These are phyloP conservation scores for Eutrema yunnanense DNA, from an alignment of 345 rosid species.

Conservation along the genomic window DNA sequence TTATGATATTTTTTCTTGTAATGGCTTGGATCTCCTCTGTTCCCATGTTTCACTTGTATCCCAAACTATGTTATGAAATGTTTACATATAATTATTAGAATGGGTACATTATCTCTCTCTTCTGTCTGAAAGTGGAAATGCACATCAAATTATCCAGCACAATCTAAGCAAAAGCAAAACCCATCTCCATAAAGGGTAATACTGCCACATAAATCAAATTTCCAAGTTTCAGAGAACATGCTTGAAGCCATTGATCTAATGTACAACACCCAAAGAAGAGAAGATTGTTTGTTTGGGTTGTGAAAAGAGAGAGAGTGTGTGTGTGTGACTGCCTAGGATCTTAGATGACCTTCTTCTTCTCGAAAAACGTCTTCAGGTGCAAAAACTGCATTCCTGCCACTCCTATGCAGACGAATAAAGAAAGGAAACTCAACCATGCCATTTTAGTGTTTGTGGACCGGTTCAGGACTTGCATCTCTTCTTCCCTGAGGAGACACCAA, in stretches of 20 bases:
- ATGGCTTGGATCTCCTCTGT: background rate
- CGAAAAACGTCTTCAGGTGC: constrained; percentile 90
- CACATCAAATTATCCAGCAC: background rate
- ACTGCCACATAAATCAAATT: background rate
- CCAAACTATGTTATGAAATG: background rate
- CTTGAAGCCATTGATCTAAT: constrained; percentile 9
- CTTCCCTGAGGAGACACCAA: constrained; percentile 52
- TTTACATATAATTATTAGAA: background rate
- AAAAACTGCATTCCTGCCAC: constrained; percentile 83
- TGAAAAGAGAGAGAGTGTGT: background rate
- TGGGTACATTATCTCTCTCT: background rate
- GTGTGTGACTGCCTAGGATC: background rate
- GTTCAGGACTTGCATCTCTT: constrained; percentile 86
- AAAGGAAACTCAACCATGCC: constrained; percentile 75
- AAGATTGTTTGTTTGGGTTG: background rate
- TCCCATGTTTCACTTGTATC: background rate
- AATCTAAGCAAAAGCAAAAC: background rate
- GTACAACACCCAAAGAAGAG: constrained; percentile 20
- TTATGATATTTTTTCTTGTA: background rate
- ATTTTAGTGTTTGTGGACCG: constrained; percentile 60
- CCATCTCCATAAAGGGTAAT: background rate
- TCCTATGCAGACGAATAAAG: constrained; percentile 66
- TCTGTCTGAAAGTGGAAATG: background rate
- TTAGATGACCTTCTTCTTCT: constrained; percentile 91
- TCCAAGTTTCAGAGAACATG: background rate